Evolutionary conservation across 805 yeast genomes (phyloP), one percentile per base, ranked within the genome.

Genomic region (Martiniozyma abietophila): DNA sequence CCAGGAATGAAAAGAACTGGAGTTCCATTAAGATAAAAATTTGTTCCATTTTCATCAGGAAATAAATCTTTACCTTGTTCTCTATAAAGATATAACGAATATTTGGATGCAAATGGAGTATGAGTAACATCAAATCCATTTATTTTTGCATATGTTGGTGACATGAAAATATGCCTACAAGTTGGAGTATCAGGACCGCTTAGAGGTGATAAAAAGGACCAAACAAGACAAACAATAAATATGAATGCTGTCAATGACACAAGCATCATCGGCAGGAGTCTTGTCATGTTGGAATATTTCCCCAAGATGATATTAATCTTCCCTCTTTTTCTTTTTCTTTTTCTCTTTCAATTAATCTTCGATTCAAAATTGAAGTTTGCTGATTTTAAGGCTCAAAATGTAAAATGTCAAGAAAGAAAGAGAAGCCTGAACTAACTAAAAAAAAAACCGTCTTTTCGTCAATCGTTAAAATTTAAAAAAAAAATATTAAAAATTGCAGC

Each of bases 1-100:
- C 99, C 99, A 1, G 98, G 98, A 26, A 94, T 80, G 55, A 92
- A 92, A 11, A 92, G 60, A 2, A 85, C 86, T 0, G 99, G 99
- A 2, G 82, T 69, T 0, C 97, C 97, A 35, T 64, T 67, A 14
- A 70, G 44, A 20, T 46, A 39, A 8, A 54, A 42, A 5, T 43
- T 29, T 11, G 41, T 39, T 24, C 32, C 25, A 2, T 37, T 31
- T 20, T 67, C 59, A 16, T 56, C 53, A 0, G 95, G 89, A 4
- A 67, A 51, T 4, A 51, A 50, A 49, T 80, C 89, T 44, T 61
- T 63, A 0, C 75, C 80, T 42, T 83, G 94, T 49, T 94, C 98
- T 35, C 96, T 61, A 56, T 89, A 92, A 2, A 86, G 64, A 46
- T 79, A 83, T 3, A 89, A 60, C n/a, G 85, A 76, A 56, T 89